Percentiles rank a stretch among this genome's conserved stretches.
phyloP scores from a whole-genome alignment of 805 yeast species.

The Kockiozyma suomiensis region DNA sequence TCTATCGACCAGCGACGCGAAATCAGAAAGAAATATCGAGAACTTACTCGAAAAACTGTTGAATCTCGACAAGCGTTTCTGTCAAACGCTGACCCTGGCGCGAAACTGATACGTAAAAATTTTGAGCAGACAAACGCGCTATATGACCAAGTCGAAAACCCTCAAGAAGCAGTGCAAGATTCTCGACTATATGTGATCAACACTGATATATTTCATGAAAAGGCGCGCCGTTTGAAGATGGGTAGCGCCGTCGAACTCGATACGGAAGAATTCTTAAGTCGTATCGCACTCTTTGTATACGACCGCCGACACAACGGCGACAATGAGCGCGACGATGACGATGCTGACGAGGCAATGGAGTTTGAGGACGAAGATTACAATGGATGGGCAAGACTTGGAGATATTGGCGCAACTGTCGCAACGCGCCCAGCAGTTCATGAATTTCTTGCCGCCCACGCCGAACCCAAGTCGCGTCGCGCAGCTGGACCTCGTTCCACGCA shows the following conservation, averaged over 20 bases:
- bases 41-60: slow-evolving; percentile 16
- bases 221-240: slow-evolving; percentile 24
- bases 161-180: slow-evolving; percentile 32
- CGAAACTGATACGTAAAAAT: slow-evolving; percentile 9
- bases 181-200: slow-evolving; percentile 25
- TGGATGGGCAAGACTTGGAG: slow-evolving; percentile 26
- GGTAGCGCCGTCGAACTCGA: slow-evolving; percentile 28
- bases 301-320: slow-evolving; percentile 10
- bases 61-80: slow-evolving; percentile 14
- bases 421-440: slow-evolving; percentile 21
- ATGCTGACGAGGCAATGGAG: slow-evolving; percentile 13
- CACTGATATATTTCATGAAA: slow-evolving; percentile 21
- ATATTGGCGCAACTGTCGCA: slow-evolving; percentile 13
- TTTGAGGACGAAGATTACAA: slow-evolving; percentile 14
- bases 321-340: slow-evolving; percentile 10
- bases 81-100: slow-evolving; percentile 9
- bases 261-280: slow-evolving; percentile 24
- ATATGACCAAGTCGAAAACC: slow-evolving; percentile 22
- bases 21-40: slow-evolving; percentile 21
- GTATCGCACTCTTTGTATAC: slow-evolving; percentile 10
- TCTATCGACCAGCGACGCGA: slow-evolving; percentile 21
- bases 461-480: slow-evolving; percentile 14
- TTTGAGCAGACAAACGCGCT: slow-evolving; percentile 19
- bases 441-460: slow-evolving; percentile 16
- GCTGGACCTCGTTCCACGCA: slow-evolving; percentile 4